Base-by-base conservation (phyloP, 129 eudicot species). In the Flaveria ramosissima region DNA sequence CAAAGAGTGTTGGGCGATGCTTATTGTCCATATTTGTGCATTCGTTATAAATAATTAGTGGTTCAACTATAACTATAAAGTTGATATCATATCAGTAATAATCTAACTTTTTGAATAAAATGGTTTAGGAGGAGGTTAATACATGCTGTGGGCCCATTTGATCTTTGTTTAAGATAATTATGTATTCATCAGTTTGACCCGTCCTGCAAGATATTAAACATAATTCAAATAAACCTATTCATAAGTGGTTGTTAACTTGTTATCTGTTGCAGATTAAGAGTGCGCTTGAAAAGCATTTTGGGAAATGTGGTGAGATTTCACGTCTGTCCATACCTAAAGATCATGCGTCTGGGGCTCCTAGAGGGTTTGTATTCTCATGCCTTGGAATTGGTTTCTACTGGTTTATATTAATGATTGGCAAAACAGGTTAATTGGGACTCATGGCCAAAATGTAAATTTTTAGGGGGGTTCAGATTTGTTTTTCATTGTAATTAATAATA, bases 261-360 rank as follows among this genome's bases (percentile, higher is more conserved):
- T 52, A 32, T 71, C 9, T 57, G 32, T 56, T 80, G 82, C 92
- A 94, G 98, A 71, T 89, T 64, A 82, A 83, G 76, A 80, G 60
- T 73, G 75, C 89, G 32, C 84, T 95, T 73, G 80, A 85, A 81
- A 85, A 86, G 84, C 91, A 87, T 83, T 95, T 95, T 80, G 89
- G 83, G 15, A 70, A 85, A 50, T 95, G 99, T 85, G 99, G 99
- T 41, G 92, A 88, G 51, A 89, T 95, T 8, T 74, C 92, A 62
- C 87, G 94, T 47, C 41, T 89, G 21, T 83, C 83, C 2, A 70
- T 91, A 57, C 99, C 93, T 0, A 76, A 21, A 63, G 92, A 91
- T 77, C 64, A 76, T 17, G 96, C 85, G 16, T 72, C 69, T 23
- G 92, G 92, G 81, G 56, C 45, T 62, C 45, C 84, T 74, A 91